A percentile compares a stretch with the other conserved stretches of the same genome.
Evolutionary conservation across 1,139 yeast genomes (phyloP).

Genomic region (Blastobotrys aristatus): DNA sequence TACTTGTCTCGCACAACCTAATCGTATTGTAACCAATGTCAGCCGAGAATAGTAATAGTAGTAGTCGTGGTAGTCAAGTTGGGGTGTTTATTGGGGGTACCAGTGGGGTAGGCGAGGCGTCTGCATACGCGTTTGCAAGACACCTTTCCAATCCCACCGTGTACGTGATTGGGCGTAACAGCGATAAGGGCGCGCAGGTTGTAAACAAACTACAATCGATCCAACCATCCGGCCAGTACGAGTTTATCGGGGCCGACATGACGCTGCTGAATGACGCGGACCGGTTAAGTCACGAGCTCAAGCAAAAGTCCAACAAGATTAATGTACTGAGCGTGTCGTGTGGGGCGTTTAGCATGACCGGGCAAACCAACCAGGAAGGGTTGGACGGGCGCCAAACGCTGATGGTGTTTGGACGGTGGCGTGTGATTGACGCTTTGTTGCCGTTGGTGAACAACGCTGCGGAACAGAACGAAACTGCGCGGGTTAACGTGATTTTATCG

Average conservation of each 20-base stretch:
- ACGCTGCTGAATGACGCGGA: slow-evolving; percentile 26
- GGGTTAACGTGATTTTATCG: slow-evolving; percentile 29
- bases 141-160: slow-evolving; percentile 28
- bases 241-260: slow-evolving; percentile 28
- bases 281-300: slow-evolving; percentile 20
- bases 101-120: slow-evolving; percentile 31
- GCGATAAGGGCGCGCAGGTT: slow-evolving; percentile 24
- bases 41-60: no score
- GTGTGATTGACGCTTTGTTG: slow-evolving; percentile 22
- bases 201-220: slow-evolving; percentile 19
- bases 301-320: slow-evolving; percentile 25
- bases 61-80: slow-evolving; percentile 7
- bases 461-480: slow-evolving; percentile 25
- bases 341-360: slow-evolving; percentile 23
- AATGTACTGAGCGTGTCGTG: slow-evolving; percentile 27
- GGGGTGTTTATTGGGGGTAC: slow-evolving; percentile 35
- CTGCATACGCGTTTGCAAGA: slow-evolving; percentile 30
- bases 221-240: slow-evolving; percentile 18
- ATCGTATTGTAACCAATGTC: no score
- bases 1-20: no score
- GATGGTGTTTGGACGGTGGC: slow-evolving; percentile 30
- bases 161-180: slow-evolving; percentile 32
- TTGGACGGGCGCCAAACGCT: slow-evolving; percentile 26
- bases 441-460: slow-evolving; percentile 28
- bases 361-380: slow-evolving; percentile 29